These are phyloP conservation scores for Podospora pseudoanserina DNA, from an alignment of 495 filamentous ascomycete genomes.

Conservation along the genomic window DNA sequence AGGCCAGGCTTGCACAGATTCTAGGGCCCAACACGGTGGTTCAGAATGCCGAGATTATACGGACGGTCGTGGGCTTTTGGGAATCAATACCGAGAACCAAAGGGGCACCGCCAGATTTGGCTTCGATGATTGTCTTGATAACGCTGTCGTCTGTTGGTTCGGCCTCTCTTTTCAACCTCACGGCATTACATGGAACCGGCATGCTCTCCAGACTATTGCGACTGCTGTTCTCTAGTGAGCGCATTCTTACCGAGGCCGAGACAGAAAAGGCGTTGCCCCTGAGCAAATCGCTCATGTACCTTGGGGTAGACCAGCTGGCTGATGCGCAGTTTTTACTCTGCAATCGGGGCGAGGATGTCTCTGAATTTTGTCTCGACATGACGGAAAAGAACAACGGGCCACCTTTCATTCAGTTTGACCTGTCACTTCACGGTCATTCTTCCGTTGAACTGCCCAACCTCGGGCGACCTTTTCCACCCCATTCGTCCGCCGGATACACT, in stretches of 20 bases:
- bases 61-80: conserved; percentile 64
- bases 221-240: conserved; percentile 55
- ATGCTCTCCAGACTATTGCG: conserved; percentile 69
- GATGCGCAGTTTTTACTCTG: conserved; percentile 76
- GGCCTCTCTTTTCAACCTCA: conserved; percentile 69
- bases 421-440: conserved; percentile 79
- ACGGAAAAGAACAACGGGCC: conserved; percentile 70
- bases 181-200: conserved; percentile 72
- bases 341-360: conserved; percentile 55
- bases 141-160: conserved; percentile 50
- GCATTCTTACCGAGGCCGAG: conserved; percentile 48
- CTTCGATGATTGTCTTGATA: conserved; percentile 58
- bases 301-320: conserved; percentile 71
- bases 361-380: conserved; percentile 69
- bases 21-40: conserved; percentile 54
- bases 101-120: conserved; percentile 40
- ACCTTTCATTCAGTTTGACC: conserved; percentile 88
- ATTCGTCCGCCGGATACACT: conserved; percentile 75
- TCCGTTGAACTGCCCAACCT: conserved; percentile 84
- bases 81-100: conserved; percentile 51
- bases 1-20: conserved; percentile 42
- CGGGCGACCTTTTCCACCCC: conserved; percentile 73
- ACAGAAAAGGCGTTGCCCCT: conserved; percentile 57
- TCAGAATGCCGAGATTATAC: conserved; percentile 61
- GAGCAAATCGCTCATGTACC: conserved; percentile 54